Evolutionary conservation across 441 rosid genomes (phyloP).

Genomic region (Pelargonium fulgidum): DNA sequence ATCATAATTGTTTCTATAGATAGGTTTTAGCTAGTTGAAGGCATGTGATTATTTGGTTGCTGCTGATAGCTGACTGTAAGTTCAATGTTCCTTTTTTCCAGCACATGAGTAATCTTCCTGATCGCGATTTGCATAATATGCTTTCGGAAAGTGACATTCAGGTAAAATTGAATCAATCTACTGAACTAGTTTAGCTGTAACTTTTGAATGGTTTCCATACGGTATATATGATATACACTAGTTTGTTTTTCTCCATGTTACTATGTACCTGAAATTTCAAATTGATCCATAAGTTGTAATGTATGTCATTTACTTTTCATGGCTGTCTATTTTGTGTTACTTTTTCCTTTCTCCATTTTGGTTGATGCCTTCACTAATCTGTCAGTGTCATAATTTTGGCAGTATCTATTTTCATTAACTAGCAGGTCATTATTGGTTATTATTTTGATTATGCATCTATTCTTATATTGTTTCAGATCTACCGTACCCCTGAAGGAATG

Average conservation of each 20-base stretch:
- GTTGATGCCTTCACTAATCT: not conserved
- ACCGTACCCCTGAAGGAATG: slow-evolving; percentile 81
- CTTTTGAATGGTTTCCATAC: not conserved
- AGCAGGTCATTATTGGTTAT: slow-evolving; percentile 6
- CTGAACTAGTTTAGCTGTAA: not conserved
- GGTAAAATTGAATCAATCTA: slow-evolving; percentile 33
- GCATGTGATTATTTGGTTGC: not conserved
- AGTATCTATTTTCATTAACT: slow-evolving; percentile 2
- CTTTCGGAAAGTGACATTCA: slow-evolving; percentile 74
- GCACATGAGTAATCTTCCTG: slow-evolving; percentile 70
- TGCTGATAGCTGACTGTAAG: slow-evolving; percentile 24
- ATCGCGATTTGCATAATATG: slow-evolving; percentile 65
- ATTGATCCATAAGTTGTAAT: not conserved
- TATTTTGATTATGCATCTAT: not conserved
- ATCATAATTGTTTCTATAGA: not conserved
- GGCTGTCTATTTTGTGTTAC: not conserved
- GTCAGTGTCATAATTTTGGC: not conserved
- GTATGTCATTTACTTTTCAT: too few species aligned
- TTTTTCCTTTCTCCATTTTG: not conserved
- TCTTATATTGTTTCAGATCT: slow-evolving; percentile 46
- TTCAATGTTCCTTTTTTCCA: slow-evolving; percentile 32
- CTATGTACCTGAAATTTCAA: not conserved
- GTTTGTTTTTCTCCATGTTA: not conserved
- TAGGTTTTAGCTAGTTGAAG: not conserved
- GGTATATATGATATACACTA: not conserved